Conservation (phyloP, 306 rosid species). For the Lotus japonicus region DNA sequence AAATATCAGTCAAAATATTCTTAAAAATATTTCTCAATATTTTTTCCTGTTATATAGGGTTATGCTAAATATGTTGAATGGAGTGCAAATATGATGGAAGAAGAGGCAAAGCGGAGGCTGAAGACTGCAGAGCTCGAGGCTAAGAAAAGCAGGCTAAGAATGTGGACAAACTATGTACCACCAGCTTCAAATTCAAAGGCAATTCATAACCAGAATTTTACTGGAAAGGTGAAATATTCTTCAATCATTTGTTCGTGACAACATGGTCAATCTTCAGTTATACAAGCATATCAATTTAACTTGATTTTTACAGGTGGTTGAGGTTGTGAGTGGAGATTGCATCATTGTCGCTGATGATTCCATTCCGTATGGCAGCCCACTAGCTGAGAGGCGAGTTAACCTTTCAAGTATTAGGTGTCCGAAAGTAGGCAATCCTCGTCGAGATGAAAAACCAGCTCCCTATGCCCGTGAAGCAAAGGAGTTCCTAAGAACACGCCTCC, state of each 20-base stretch:
- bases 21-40: neutral
- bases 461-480: constrained; percentile 99
- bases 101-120: constrained; percentile 77
- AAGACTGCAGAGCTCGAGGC: constrained; percentile 87
- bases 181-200: constrained; percentile 94
- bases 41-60: constrained; percentile 45
- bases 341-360: constrained; percentile 91
- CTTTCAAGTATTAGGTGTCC: constrained; percentile 98
- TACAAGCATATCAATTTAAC: neutral
- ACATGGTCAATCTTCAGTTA: neutral
- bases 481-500: constrained; percentile 82
- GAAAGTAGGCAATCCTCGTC: constrained; percentile 92
- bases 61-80: constrained; percentile 88
- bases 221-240: constrained; percentile 70
- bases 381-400: constrained; percentile 94
- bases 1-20: neutral
- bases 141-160: constrained; percentile 65
- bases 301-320: constrained; percentile 67
- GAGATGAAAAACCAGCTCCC: constrained; percentile 96
- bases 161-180: constrained; percentile 91
- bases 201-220: constrained; percentile 89
- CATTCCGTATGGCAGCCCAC: constrained; percentile 78
- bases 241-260: neutral
- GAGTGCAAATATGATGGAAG: constrained; percentile 99
- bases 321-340: constrained; percentile 99